A percentile compares a stretch with the other conserved stretches of the same genome.
These are phyloP conservation scores for Incumbomyces delicatus DNA, from an alignment of 2,329 filamentous ascomycete genomes.

Conservation along the genomic window DNA sequence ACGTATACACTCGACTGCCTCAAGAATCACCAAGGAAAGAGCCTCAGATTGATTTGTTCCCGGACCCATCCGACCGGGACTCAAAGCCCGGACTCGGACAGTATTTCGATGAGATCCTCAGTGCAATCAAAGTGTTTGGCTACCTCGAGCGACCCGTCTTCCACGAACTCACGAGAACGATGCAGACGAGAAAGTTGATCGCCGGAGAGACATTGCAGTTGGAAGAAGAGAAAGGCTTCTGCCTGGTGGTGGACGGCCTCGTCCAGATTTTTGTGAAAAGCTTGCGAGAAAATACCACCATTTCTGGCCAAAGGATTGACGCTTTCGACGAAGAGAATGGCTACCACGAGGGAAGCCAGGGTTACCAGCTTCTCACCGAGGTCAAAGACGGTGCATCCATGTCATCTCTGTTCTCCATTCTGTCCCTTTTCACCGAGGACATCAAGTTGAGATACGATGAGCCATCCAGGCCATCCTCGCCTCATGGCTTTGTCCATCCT, in stretches of 20 bases:
- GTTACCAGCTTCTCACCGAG: conserved; percentile 90
- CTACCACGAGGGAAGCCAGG: conserved; percentile 58
- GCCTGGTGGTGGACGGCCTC: conserved; percentile 87
- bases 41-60: conserved; percentile 88
- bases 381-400: conserved; percentile 96
- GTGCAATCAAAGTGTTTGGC: conserved; percentile 97
- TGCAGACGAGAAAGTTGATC: conserved; percentile 95
- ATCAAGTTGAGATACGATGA: conserved; percentile 64
- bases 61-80: conserved; percentile 81
- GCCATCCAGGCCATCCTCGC: conserved; percentile 26
- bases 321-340: conserved; percentile 59
- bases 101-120: conserved; percentile 94
- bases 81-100: conserved; percentile 84
- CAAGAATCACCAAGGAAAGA: conserved; percentile 94
- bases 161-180: conserved; percentile 91
- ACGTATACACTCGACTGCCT: conserved; percentile 90
- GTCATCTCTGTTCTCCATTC: conserved; percentile 95
- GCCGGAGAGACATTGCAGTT: conserved; percentile 90
- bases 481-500: conserved; percentile 27
- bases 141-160: conserved; percentile 95
- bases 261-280: conserved; percentile 99
- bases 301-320: conserved; percentile 30
- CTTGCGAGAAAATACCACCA: conserved; percentile 38
- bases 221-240: conserved; percentile 97
- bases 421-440: conserved; percentile 94